Evolutionary conservation across 2,329 filamentous ascomycete genomes (phyloP), one percentile per base, ranked within the genome.

Genomic region (Balansia obtecta): DNA sequence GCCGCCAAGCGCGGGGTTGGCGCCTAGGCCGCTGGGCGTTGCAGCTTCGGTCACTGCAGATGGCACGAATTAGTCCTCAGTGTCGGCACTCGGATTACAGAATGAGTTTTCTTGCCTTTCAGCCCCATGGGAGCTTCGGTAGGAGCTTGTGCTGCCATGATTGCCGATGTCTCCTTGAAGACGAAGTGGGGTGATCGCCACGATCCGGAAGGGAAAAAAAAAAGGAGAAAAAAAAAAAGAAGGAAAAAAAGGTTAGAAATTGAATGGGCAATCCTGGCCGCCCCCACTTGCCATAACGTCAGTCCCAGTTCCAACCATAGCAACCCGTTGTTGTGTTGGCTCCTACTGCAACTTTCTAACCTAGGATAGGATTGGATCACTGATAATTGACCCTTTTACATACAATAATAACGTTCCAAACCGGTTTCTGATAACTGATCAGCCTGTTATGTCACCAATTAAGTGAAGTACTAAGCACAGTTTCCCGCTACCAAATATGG

Each of bases 121-220:
- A 71, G 69, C 66, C 68, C 67, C 55, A 71, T 65, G 53, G 71
- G 67, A 65, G 67, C 69, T 53, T 70, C 68, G 43, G 65, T 63
- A 57, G 68, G 67, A 53, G 62, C 62, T 65, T 71, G 65, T 52
- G 67, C 68, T 61, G 68, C 69, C 68, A 71, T 71, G 49, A 13
- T 65, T 70, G 62, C 56, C 56, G 50, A 50, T 50, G 41, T 50
- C 53, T 50, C 53, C 42, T 52, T 32, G 42, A 27, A 40, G 37
- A 16, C 32, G 39, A 45, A 46, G 44, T 38, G 37, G 47, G 43
- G 43, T 33, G n/a, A 47, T 45, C 39, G 32, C 39, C 13, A 46
- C 40, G 18, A 37, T 18, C 42, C 32, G 10, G 22, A 16, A 16
- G 45, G 47, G 44, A 48, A 37, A 32, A 44, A 22, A 42, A 34